Conservation (phyloP, 495 filamentous ascomycete genomes). For the Neurospora tetraspora region DNA sequence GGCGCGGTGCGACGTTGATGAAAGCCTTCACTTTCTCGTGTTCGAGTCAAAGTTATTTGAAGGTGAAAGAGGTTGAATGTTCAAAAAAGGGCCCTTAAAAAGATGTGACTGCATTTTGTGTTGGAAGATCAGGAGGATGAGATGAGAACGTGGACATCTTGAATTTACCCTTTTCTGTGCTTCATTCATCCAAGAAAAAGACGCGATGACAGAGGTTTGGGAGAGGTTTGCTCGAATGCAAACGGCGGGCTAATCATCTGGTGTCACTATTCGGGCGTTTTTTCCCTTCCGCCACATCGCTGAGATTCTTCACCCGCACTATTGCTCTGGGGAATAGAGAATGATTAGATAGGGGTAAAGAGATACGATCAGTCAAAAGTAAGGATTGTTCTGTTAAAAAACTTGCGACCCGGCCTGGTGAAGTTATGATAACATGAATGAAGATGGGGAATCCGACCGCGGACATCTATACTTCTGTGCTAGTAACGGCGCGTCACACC, state of each 20-base stretch:
- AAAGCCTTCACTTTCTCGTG: neutral
- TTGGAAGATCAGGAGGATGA: neutral
- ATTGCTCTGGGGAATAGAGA: no score
- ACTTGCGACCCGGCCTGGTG: neutral
- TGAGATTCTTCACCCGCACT: neutral
- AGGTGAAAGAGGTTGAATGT: neutral
- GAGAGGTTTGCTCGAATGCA: neutral
- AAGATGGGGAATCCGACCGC: neutral
- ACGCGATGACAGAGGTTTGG: neutral
- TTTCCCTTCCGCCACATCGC: neutral
- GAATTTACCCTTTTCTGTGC: neutral
- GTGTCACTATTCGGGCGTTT: neutral
- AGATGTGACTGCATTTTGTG: neutral
- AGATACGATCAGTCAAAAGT: neutral
- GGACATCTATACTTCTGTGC: no score
- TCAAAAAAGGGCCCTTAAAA: neutral
- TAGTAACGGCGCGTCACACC: no score
- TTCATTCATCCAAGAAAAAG: neutral
- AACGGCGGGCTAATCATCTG: neutral
- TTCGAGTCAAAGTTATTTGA: neutral
- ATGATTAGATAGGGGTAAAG: neutral
- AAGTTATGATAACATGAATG: neutral
- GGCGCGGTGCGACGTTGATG: neutral
- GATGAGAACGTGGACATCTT: neutral
- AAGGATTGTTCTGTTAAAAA: neutral